Conservation (phyloP, 768 basidiomycete species). For the Tephrocybe sp. region DNA sequence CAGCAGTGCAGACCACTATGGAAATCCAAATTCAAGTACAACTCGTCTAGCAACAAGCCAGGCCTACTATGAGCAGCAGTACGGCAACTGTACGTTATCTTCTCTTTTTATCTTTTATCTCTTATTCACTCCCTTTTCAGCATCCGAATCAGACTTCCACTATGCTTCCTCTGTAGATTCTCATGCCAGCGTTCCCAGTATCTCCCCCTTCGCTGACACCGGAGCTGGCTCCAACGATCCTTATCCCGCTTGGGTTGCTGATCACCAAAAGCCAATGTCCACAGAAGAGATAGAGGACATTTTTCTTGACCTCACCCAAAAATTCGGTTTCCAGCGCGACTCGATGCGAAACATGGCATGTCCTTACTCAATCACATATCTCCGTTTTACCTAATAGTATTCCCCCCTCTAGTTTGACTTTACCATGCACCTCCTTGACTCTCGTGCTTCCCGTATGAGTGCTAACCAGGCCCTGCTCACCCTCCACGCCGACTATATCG, state of each 20-base stretch:
- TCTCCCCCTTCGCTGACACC: constrained; percentile 61
- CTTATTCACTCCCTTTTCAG: constrained; percentile 18
- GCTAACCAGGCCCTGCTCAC: constrained; percentile 95
- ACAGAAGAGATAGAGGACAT: constrained; percentile 99
- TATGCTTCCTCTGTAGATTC: constrained; percentile 63
- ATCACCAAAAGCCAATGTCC: constrained; percentile 93
- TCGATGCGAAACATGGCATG: constrained; percentile 93
- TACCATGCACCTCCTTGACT: constrained; percentile 96
- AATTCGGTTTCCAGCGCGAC: constrained; percentile 97
- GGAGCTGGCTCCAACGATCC: constrained; percentile 57
- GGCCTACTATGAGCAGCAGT: constrained; percentile 38
- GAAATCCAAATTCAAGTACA: constrained; percentile 49
- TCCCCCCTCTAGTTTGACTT: constrained; percentile 78
- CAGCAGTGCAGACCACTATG: constrained; percentile 52
- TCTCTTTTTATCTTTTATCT: constrained; percentile 2
- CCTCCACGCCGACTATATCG: constrained; percentile 98
- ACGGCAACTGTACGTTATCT: constrained; percentile 20
- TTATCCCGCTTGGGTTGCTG: constrained; percentile 94
- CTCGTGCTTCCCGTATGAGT: constrained; percentile 96
- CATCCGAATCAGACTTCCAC: constrained; percentile 37
- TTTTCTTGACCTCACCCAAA: constrained; percentile 95
- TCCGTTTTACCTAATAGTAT: constrained; percentile 14
- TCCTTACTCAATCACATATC: constrained; percentile 1
- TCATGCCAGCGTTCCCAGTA: constrained; percentile 56
- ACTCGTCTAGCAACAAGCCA: constrained; percentile 53